A percentile compares a stretch with the other conserved stretches of the same genome.
Conservation (phyloP, 169 alveolate species). For the Plasmodium cynomolgi region DNA sequence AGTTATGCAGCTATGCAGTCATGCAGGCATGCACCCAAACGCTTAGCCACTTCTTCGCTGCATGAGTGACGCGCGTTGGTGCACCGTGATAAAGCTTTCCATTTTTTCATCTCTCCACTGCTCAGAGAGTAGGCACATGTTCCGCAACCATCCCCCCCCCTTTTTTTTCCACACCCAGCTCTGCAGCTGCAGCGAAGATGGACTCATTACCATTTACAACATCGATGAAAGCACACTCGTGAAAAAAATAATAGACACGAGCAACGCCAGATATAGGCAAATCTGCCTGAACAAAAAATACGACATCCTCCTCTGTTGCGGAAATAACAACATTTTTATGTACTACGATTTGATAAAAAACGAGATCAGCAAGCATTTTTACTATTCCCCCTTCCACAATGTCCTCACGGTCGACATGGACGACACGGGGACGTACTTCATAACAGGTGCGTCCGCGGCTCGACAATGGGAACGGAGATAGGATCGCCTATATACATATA, state of each 20-base stretch:
- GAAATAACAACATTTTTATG: conserved; percentile 69
- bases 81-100: neutral
- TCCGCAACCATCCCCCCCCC: neutral
- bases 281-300: conserved; percentile 36
- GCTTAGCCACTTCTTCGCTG: neutral
- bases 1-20: too few species aligned
- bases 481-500: neutral
- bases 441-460: conserved; percentile 28
- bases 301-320: conserved; percentile 56
- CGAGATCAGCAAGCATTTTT: conserved; percentile 41
- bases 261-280: conserved; percentile 52
- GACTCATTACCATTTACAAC: conserved; percentile 43
- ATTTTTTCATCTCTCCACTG: neutral
- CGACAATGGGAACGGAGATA: neutral
- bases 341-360: conserved; percentile 60
- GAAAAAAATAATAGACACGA: conserved; percentile 42
- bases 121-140: neutral
- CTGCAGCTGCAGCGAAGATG: conserved; percentile 67
- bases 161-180: neutral
- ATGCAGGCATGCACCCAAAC: neutral
- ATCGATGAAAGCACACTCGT: conserved; percentile 16
- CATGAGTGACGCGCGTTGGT: neutral
- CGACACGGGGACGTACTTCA: conserved; percentile 34
- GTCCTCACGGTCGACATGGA: conserved; percentile 59
- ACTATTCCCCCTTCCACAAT: conserved; percentile 65